Base-by-base conservation (phyloP, 495 filamentous ascomycete genomes). In the Penicillium soppii region DNA sequence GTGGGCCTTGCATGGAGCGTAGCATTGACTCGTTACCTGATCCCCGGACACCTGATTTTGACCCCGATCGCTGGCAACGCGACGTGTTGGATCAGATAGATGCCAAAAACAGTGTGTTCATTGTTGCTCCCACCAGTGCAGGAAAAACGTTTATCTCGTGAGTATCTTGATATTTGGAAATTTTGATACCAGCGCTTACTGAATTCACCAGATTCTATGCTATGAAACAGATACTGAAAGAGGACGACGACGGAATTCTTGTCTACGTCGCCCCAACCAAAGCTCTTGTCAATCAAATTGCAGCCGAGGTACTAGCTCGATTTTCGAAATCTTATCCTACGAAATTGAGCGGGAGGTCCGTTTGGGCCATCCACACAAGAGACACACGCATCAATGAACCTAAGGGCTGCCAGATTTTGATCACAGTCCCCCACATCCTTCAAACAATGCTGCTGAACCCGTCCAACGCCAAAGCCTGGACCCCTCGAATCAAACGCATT, bases 211-310 rank as follows among this genome's bases (percentile, higher is more conserved):
- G 67, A 1, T 92, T 91, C 68, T 90, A 92, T 56, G 88, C 88
- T 0, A 92, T 92, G 83, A 82, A 85, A 56, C 81, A 89, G 59
- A 67, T 91, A 8, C 73, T 92, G 16, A 69, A 85, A 55, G 75
- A 75, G 5, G 78, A 81, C 44, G 76, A 90, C 54, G 80, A 89
- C 25, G 81, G 81, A 15, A 73, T 92, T 9, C 61, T 91, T 4
- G 84, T 92, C 5, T 92, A 91, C 59, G 82, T 92, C 21, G 88
- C 87, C 2, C 88, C 88, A 1, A 92, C 89, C 1, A 92, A 92
- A 65, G 88, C 88, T 7, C 66, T 92, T 10, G 87, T 92, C 48
- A 92, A 91, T 62, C 88, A 91, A 58, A 90, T 92, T 53, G 88
- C 86, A 1, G 88, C 88, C 6, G 88, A 91, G 63, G 69, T 91